phyloP scores from a whole-genome alignment of 495 filamentous ascomycete species.

The Penicillium robsamsonii region DNA sequence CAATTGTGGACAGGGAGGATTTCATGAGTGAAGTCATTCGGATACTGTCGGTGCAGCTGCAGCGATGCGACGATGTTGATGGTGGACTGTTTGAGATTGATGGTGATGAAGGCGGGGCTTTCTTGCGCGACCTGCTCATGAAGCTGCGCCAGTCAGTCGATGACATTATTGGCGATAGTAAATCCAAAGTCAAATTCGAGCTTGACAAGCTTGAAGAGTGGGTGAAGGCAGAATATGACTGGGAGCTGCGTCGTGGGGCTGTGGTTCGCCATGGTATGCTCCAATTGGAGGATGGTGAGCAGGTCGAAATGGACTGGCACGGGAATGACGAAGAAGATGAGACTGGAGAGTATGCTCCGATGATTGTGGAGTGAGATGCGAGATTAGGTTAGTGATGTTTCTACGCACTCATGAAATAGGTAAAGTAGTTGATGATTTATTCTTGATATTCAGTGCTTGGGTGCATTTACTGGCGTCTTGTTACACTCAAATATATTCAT shows the following conservation, averaged over 20 bases:
- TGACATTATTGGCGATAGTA: slow-evolving; percentile 36
- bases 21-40: slow-evolving; percentile 61
- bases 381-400: neutral
- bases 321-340: slow-evolving; percentile 81
- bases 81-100: slow-evolving; percentile 55
- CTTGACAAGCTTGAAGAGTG: slow-evolving; percentile 57
- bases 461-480: neutral
- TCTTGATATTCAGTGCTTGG: neutral
- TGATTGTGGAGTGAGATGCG: slow-evolving; percentile 62
- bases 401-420: neutral
- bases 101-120: slow-evolving; percentile 51
- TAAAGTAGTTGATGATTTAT: neutral
- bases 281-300: slow-evolving; percentile 72
- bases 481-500: neutral
- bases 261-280: slow-evolving; percentile 63
- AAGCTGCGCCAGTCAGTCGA: slow-evolving; percentile 49
- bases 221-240: slow-evolving; percentile 58
- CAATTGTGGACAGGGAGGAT: slow-evolving; percentile 52
- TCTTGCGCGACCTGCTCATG: slow-evolving; percentile 53
- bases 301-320: slow-evolving; percentile 72
- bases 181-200: slow-evolving; percentile 44
- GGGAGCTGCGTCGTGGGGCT: slow-evolving; percentile 56
- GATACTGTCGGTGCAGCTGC: slow-evolving; percentile 67
- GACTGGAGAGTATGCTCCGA: slow-evolving; percentile 80
- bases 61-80: slow-evolving; percentile 68